Evolutionary conservation across 1,284 basidiomycete species (phyloP).

Genomic region (Ustilago crameri): DNA sequence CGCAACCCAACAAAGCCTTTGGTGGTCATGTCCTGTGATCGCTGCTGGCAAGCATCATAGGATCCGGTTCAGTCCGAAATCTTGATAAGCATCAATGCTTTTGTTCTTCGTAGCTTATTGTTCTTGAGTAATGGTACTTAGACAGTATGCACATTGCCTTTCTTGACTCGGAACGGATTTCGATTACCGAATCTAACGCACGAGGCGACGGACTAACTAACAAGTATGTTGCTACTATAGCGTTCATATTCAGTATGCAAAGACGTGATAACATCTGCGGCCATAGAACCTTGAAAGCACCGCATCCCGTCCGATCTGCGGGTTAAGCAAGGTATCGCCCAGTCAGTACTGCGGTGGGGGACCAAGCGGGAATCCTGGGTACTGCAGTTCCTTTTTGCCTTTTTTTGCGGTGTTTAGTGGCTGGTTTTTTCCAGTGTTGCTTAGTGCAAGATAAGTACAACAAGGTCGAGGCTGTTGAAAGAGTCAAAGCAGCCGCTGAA

Average conservation of each 20-base stretch:
- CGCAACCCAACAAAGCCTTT: slow-evolving; percentile 19
- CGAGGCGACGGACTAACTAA: too few species aligned
- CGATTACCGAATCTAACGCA: too few species aligned
- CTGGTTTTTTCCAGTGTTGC: background rate
- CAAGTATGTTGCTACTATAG: too few species aligned
- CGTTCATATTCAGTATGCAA: too few species aligned
- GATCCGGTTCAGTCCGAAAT: too few species aligned
- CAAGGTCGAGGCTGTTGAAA: too few species aligned
- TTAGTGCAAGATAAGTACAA: too few species aligned
- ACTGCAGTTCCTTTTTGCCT: slow-evolving; percentile 8
- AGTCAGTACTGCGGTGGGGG: slow-evolving; percentile 86
- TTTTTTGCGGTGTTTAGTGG: too few species aligned
- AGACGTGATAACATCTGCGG: slow-evolving; percentile 78
- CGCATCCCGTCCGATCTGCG: slow-evolving; percentile 83
- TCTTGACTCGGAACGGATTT: background rate
- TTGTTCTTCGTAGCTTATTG: background rate
- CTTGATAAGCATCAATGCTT: too few species aligned
- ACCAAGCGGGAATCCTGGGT: slow-evolving; percentile 83
- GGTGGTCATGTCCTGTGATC: slow-evolving; percentile 41
- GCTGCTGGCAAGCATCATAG: too few species aligned
- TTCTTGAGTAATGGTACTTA: too few species aligned
- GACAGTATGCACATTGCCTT: background rate
- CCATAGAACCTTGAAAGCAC: slow-evolving; percentile 83
- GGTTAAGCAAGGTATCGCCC: slow-evolving; percentile 82
- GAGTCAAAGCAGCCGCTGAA: slow-evolving; percentile 2